Evolutionary conservation across 164 flowering plant species (phyloP), one percentile per base, ranked within the genome.

Genomic region (Macadamia integrifolia): DNA sequence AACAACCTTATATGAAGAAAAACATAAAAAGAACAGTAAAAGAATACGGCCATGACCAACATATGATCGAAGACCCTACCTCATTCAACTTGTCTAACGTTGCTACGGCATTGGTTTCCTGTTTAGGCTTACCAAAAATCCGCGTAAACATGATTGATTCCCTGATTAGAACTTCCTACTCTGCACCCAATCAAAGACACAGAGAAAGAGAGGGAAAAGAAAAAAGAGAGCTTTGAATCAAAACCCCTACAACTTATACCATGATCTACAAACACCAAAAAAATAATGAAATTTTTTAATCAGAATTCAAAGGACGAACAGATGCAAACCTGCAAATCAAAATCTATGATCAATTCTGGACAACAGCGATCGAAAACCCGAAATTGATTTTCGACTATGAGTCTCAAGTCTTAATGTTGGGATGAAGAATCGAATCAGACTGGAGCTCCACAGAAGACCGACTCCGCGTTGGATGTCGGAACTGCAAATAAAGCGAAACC

Each of bases 1-100:
- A 53, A 13, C 13, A 12, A 53, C 57, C 17, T 12, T 53, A 14
- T 3, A 53, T 53, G 17, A 6, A 53, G 17, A 14, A 17, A 11
- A 53, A 53, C 57, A 53, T 14, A 53, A 14, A 14, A 53, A 53
- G 3, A 53, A 14, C 13, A 53, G 14, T 12, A 14, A 53, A 53
- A 53, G 14, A 53, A 53, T 17, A 50, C 9, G 13, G 13, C 48
- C 48, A 43, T 5, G 9, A 43, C 0, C 13, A 6, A 3, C 55
- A 6, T 14, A 53, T 32, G 63, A 64, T 13, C 60, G 30, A 63
- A 14, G 9, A 48, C 0, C 14, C 66, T 72, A 85, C 91, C 86
- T 87, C 88, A 53, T 76, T 80, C 74, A 87, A 72, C 66, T 83
- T 87, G 73, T 85, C 87, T 18, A 87, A 63, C 65, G 87, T 79